phyloP scores from a whole-genome alignment of 257 asterid species.

The Asclepias syriaca region DNA sequence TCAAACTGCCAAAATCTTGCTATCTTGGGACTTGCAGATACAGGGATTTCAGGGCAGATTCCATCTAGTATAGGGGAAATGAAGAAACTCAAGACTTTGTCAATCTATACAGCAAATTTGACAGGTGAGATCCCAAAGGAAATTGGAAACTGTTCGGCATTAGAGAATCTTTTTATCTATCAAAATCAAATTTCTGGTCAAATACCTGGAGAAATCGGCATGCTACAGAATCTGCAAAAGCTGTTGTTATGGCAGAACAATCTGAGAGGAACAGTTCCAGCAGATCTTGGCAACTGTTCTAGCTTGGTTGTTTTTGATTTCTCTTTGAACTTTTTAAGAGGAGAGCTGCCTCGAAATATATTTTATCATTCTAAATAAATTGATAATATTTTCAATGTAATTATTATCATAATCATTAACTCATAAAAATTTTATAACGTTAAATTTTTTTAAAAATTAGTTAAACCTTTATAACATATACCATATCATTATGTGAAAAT shows the following conservation, averaged over 20 bases:
- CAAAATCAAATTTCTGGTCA: slow-evolving; percentile 60
- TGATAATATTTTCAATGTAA: too few relatives aligned
- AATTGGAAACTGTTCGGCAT: slow-evolving; percentile 52
- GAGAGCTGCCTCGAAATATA: slow-evolving; percentile 47
- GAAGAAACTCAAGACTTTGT: slow-evolving; percentile 54
- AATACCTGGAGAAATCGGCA: slow-evolving; percentile 48
- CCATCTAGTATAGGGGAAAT: slow-evolving; percentile 47
- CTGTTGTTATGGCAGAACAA: slow-evolving; percentile 59
- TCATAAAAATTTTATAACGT: too few relatives aligned
- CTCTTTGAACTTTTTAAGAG: slow-evolving; percentile 54
- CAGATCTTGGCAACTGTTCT: slow-evolving; percentile 51
- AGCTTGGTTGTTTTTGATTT: slow-evolving; percentile 47
- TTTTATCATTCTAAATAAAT: too few relatives aligned
- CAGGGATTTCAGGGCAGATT: slow-evolving; percentile 54
- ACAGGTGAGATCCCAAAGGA: slow-evolving; percentile 55
- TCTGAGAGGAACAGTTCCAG: slow-evolving; percentile 47
- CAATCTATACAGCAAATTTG: slow-evolving; percentile 56
- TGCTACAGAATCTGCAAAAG: slow-evolving; percentile 41
- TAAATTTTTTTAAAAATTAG: too few relatives aligned
- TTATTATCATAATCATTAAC: too few relatives aligned
- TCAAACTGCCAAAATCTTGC: slow-evolving; percentile 46
- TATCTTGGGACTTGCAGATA: slow-evolving; percentile 61
- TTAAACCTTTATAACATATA: too few relatives aligned
- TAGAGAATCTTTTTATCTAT: slow-evolving; percentile 51
- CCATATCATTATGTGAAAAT: too few relatives aligned